phyloP scores from a whole-genome alignment of 73 alveolate genomes.

The Paramecium sexaurelia region DNA sequence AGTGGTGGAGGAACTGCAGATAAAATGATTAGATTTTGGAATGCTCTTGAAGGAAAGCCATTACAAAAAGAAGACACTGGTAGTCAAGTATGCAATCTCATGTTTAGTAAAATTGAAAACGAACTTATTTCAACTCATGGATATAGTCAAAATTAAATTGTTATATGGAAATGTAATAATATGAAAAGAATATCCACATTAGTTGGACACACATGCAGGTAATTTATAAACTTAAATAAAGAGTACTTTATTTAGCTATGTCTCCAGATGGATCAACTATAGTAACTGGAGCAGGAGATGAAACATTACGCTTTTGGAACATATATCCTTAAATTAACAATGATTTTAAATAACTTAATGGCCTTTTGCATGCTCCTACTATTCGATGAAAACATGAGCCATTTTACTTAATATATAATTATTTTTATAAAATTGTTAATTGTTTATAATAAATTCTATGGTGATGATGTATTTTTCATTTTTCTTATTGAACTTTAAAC shows the following conservation, averaged over 20 bases:
- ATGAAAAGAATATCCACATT: conserved; percentile 93
- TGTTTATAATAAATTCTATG: not conserved
- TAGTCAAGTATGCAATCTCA: conserved; percentile 96
- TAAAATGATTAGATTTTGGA: conserved; percentile 98
- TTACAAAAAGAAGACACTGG: conserved; percentile 94
- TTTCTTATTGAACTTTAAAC: too few species aligned
- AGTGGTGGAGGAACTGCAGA: conserved; percentile 99
- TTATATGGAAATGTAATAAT: conserved; percentile 94
- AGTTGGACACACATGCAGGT: conserved; percentile 79
- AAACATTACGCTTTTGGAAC: conserved; percentile 83
- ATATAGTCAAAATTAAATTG: conserved; percentile 94
- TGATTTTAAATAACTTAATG: not conserved
- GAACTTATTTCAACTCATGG: conserved; percentile 99
- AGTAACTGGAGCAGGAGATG: conserved; percentile 92
- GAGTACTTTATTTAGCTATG: conserved; percentile 74
- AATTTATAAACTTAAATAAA: not conserved
- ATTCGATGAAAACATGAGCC: not conserved
- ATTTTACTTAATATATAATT: not conserved
- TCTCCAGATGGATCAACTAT: conserved; percentile 86
- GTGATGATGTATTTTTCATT: too few species aligned
- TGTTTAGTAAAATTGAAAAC: conserved; percentile 94
- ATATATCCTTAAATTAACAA: conserved; percentile 66
- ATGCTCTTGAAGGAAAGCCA: conserved; percentile 86
- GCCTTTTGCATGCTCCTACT: not conserved
- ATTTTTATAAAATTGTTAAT: not conserved